phyloP scores from a whole-genome alignment of 169 alveolate species.

The Cryptosporidium meleagridis region DNA sequence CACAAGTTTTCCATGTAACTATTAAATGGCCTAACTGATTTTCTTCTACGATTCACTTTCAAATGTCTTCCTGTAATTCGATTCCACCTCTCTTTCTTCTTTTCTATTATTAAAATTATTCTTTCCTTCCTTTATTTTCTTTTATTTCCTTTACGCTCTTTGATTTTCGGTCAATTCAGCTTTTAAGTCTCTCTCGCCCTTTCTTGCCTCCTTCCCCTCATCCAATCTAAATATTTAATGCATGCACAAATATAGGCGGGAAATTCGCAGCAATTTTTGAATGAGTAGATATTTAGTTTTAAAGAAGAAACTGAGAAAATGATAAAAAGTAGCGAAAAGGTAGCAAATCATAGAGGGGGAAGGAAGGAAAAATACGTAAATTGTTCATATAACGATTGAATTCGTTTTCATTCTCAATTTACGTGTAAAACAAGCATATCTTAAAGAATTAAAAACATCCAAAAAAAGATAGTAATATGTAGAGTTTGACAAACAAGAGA shows the following conservation, averaged over 20 bases:
- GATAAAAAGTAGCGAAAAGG: background rate
- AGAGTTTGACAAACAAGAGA: background rate
- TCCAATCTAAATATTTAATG: slow-evolving; percentile 34
- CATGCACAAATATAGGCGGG: background rate
- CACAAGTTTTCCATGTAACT: background rate
- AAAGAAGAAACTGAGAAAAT: background rate
- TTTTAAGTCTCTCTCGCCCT: background rate
- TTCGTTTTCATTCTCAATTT: too few species aligned
- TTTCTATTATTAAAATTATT: too few species aligned
- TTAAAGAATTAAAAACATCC: background rate
- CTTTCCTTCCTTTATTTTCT: background rate
- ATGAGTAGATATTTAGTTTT: background rate
- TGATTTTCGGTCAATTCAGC: background rate
- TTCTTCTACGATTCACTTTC: background rate
- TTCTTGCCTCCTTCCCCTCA: slow-evolving; percentile 18
- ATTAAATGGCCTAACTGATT: background rate
- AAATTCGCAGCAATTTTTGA: background rate
- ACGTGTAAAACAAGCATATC: background rate
- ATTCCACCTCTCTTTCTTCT: too few species aligned
- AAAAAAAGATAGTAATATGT: too few species aligned
- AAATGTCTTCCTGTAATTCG: too few species aligned
- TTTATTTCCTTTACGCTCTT: background rate
- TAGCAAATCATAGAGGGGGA: background rate
- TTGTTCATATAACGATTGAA: too few species aligned
- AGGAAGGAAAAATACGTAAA: background rate